phyloP scores from a whole-genome alignment of 1,284 basidiomycete genomes.

The Ustilago nuda region DNA sequence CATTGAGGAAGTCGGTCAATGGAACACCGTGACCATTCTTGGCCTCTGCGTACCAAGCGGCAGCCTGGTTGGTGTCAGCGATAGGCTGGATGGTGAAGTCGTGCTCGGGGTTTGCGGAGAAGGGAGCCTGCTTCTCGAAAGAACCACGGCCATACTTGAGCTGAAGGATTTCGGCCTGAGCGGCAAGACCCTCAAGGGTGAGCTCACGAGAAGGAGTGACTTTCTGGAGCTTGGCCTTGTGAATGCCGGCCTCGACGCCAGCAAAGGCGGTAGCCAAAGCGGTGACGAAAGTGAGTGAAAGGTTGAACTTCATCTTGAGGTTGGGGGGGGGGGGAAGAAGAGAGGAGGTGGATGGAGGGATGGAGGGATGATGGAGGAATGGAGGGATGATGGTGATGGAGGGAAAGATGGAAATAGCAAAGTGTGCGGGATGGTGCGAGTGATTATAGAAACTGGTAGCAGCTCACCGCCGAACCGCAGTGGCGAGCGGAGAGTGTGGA shows the following conservation, averaged over 20 bases:
- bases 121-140: constrained; percentile 57
- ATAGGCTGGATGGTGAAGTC: constrained; percentile 72
- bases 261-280: constrained; percentile 69
- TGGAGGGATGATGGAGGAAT: constrained; percentile 29
- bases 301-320: constrained; percentile 63
- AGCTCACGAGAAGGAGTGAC: constrained; percentile 76
- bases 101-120: constrained; percentile 72
- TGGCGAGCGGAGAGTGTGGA: background rate
- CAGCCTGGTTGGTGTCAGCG: constrained; percentile 49
- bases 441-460: constrained; percentile 7
- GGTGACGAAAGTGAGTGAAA: constrained; percentile 76
- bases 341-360: background rate
- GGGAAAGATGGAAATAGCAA: constrained; percentile 78
- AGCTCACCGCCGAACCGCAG: background rate
- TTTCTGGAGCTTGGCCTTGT: constrained; percentile 73
- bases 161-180: constrained; percentile 71
- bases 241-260: constrained; percentile 71
- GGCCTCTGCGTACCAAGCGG: constrained; percentile 65
- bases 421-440: constrained; percentile 13
- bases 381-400: constrained; percentile 70
- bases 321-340: no score
- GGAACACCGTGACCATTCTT: constrained; percentile 89
- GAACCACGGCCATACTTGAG: constrained; percentile 63
- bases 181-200: constrained; percentile 78
- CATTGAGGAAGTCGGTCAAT: constrained; percentile 95